Evolutionary conservation across 75 land plant genomes (phyloP).

Genomic region (Cunninghamia lanceolata): DNA sequence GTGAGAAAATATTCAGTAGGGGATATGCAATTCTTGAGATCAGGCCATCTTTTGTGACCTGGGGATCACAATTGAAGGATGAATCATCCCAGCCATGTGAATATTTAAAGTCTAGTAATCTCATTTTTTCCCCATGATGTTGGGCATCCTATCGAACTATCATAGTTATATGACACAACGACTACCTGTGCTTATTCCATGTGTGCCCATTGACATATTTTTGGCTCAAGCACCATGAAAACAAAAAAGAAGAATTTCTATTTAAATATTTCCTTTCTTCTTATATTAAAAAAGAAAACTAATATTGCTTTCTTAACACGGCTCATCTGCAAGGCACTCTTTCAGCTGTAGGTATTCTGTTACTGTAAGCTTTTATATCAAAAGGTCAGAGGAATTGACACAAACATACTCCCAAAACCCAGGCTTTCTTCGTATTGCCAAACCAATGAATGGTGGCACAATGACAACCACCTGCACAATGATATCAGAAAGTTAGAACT

Average conservation of each 20-base stretch:
- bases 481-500: slow-evolving; percentile 5
- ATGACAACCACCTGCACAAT: slow-evolving; percentile 78
- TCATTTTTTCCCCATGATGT: background rate
- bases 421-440: slow-evolving; percentile 79
- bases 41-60: background rate
- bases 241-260: background rate
- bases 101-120: background rate
- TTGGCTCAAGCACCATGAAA: background rate
- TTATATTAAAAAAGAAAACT: background rate
- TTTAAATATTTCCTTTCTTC: background rate
- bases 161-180: background rate
- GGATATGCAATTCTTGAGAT: background rate
- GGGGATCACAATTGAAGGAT: background rate
- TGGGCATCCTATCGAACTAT: background rate
- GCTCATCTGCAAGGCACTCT: slow-evolving; percentile 67
- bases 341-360: slow-evolving; percentile 77
- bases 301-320: slow-evolving; percentile 33
- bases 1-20: background rate
- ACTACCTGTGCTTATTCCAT: background rate
- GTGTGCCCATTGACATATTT: background rate
- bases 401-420: slow-evolving; percentile 84
- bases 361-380: slow-evolving; percentile 49
- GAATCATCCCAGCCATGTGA: background rate
- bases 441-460: slow-evolving; percentile 74
- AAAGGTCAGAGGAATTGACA: slow-evolving; percentile 69